Percentiles rank a stretch among this genome's conserved stretches.
phyloP scores from a whole-genome alignment of 106 monocot genomes.

The Platanthera zijinensis region DNA sequence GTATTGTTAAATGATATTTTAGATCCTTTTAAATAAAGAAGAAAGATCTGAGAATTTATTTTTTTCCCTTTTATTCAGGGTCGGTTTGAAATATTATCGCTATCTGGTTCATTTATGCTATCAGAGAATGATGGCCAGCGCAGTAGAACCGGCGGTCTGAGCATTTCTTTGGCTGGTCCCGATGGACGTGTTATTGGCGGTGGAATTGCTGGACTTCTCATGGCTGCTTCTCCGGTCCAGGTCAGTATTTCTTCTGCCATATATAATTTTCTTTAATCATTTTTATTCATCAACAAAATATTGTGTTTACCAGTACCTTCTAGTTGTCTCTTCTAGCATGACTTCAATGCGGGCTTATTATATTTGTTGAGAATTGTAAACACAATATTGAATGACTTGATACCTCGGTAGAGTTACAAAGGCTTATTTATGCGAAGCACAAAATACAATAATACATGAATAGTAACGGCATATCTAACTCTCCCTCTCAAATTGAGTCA shows the following conservation, averaged over 20 bases:
- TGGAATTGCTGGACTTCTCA: slow-evolving; percentile 65
- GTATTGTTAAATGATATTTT: no score
- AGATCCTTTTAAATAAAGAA: no score
- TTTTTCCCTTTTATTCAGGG: slow-evolving; percentile 28
- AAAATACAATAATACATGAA: no score
- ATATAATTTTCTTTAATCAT: not conserved
- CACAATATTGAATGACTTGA: no score
- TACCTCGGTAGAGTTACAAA: no score
- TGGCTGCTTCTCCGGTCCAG: slow-evolving; percentile 81
- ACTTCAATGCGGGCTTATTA: not conserved
- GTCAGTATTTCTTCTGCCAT: slow-evolving; percentile 13
- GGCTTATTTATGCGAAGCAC: no score
- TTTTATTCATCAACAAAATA: not conserved
- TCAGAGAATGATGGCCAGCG: slow-evolving; percentile 71
- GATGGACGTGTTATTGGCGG: slow-evolving; percentile 90
- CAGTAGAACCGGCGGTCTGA: slow-evolving; percentile 80
- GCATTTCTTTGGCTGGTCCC: slow-evolving; percentile 64
- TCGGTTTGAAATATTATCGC: slow-evolving; percentile 75
- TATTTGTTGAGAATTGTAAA: no score
- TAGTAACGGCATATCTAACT: no score
- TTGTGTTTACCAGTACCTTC: not conserved
- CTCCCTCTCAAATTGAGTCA: no score
- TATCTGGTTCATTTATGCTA: slow-evolving; percentile 75
- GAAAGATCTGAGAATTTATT: not conserved
- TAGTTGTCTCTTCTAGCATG: not conserved